Conservation (phyloP, 2,329 filamentous ascomycete genomes). For the Diaporthe ampelina region DNA sequence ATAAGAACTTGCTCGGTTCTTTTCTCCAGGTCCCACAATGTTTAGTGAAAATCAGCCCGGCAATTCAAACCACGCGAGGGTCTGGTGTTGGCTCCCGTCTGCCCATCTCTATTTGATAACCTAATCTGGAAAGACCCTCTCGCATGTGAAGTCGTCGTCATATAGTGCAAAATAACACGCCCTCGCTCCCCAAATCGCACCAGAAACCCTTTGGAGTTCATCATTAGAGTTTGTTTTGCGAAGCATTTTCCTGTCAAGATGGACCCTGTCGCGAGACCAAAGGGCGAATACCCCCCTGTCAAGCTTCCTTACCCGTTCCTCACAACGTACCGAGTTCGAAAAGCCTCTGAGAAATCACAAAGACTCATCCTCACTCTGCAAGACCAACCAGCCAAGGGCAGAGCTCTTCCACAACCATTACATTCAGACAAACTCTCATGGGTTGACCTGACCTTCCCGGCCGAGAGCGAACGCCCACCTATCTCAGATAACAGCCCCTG, state of each 20-base stretch:
- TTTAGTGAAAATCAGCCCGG: not conserved
- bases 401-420: slow-evolving; percentile 52
- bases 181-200: not conserved
- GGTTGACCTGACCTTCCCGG: slow-evolving; percentile 50
- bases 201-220: too few relatives aligned
- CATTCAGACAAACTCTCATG: slow-evolving; percentile 55
- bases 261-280: slow-evolving; percentile 30
- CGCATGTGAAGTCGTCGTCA: slow-evolving; percentile 3
- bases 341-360: slow-evolving; percentile 46
- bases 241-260: slow-evolving; percentile 40
- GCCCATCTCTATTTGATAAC: not conserved
- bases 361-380: slow-evolving; percentile 51
- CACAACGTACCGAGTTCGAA: slow-evolving; percentile 56
- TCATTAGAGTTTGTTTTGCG: not conserved
- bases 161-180: not conserved
- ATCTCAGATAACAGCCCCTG: slow-evolving; percentile 51
- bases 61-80: not conserved
- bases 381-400: slow-evolving; percentile 50
- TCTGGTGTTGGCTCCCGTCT: not conserved
- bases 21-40: not conserved
- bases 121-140: not conserved
- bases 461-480: slow-evolving; percentile 46
- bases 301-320: slow-evolving; percentile 63
- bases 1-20: not conserved
- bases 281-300: slow-evolving; percentile 51